These are phyloP conservation scores for Russula ochroleuca DNA, from an alignment of 768 basidiomycete genomes.

Conservation along the genomic window DNA sequence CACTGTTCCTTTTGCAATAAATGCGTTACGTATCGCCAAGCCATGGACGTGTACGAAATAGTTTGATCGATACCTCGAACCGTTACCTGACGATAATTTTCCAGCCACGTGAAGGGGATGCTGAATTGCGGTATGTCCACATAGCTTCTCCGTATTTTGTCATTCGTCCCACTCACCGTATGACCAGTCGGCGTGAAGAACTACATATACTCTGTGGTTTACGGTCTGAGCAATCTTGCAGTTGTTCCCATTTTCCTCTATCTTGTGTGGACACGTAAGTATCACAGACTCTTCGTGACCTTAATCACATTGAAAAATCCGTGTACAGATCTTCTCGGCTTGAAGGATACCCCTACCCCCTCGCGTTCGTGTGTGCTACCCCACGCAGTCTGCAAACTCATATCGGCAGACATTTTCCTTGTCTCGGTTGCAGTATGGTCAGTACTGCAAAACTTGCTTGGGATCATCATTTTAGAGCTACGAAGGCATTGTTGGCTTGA, in stretches of 20 bases:
- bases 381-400: neutral
- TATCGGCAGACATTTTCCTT: conserved; percentile 10
- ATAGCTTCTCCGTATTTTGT: neutral
- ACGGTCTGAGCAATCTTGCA: neutral
- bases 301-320: too few relatives aligned
- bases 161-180: neutral
- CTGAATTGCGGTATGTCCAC: conserved; percentile 15
- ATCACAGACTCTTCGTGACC: neutral
- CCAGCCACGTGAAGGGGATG: conserved; percentile 1
- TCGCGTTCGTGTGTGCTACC: neutral
- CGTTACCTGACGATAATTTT: neutral
- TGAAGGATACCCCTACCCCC: neutral
- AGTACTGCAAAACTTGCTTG: too few relatives aligned
- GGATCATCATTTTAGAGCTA: too few relatives aligned
- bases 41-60: neutral
- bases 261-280: conserved; percentile 14
- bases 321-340: too few relatives aligned
- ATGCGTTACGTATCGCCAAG: conserved; percentile 1
- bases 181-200: conserved; percentile 13
- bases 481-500: too few relatives aligned
- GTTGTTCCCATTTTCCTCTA: conserved; percentile 1
- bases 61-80: neutral
- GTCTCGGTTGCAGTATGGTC: neutral
- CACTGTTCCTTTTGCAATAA: conserved; percentile 17
- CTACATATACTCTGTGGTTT: conserved; percentile 2